These are phyloP conservation scores for Ulmus americana DNA, from an alignment of 331 rosid species.

Conservation along the genomic window DNA sequence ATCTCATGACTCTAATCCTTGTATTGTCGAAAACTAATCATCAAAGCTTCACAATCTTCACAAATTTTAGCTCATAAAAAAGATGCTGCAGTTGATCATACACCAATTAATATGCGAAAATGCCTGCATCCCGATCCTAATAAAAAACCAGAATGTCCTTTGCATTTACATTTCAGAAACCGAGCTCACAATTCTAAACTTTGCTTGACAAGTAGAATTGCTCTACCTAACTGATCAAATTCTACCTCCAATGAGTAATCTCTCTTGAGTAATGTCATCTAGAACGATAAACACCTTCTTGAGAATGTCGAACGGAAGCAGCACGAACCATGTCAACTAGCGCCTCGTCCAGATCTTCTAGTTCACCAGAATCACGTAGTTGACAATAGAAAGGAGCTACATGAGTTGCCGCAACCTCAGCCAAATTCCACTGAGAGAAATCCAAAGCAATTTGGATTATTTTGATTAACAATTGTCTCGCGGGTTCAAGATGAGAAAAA, in stretches of 20 bases:
- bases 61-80: no score
- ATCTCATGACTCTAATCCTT: no score
- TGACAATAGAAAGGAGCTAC: constrained; percentile 66
- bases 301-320: constrained; percentile 56
- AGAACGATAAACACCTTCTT: constrained; percentile 26
- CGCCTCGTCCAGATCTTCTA: constrained; percentile 57
- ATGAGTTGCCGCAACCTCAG: constrained; percentile 48
- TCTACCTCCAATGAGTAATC: not conserved
- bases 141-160: no score
- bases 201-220: not conserved
- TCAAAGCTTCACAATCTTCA: no score
- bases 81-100: no score
- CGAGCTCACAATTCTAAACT: no score
- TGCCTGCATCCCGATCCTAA: no score
- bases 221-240: not conserved
- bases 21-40: no score
- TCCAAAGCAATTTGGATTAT: constrained; percentile 53
- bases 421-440: constrained; percentile 61
- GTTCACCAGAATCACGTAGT: constrained; percentile 63
- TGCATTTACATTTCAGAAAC: no score
- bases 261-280: not conserved
- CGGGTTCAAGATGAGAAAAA: constrained; percentile 48
- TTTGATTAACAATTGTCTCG: constrained; percentile 40
- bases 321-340: constrained; percentile 54
- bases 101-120: no score